These are phyloP conservation scores for Camellia oleifera DNA, from an alignment of 179 eudicot genomes.

Conservation along the genomic window DNA sequence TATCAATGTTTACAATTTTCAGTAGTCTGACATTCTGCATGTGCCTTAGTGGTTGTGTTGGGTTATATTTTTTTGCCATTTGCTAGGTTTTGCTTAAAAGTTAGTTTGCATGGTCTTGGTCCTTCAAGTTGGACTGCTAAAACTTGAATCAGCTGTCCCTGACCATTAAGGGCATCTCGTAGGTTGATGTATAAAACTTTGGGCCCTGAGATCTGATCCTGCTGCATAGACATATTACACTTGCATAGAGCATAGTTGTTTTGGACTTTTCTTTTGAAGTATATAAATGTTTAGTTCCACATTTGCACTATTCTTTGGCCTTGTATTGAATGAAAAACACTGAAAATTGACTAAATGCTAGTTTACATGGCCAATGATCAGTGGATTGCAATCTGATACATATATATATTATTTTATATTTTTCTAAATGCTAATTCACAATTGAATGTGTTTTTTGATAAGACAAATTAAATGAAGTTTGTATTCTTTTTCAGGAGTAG, in stretches of 20 bases:
- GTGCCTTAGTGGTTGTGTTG: background rate
- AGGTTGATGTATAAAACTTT: background rate
- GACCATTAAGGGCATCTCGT: background rate
- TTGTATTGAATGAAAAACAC: background rate
- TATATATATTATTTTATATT: too few species aligned
- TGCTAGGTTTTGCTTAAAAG: background rate
- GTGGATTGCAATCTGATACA: background rate
- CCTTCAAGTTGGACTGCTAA: conserved; percentile 1
- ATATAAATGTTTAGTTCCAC: background rate
- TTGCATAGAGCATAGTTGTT: background rate
- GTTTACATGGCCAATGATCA: background rate
- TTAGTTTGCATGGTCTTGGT: conserved; percentile 1
- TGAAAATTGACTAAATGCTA: background rate
- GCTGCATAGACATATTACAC: too few species aligned
- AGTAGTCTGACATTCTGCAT: conserved; percentile 4
- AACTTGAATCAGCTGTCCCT: too few species aligned
- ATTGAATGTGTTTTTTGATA: background rate
- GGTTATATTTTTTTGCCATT: background rate
- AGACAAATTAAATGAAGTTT: background rate
- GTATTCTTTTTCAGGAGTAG: conserved; percentile 53
- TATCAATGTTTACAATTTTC: background rate
- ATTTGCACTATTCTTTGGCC: background rate
- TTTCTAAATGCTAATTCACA: background rate
- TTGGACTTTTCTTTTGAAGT: background rate
- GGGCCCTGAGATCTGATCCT: background rate